These are phyloP conservation scores for Didymellaceae sp. DNA, from an alignment of 2,329 filamentous ascomycete genomes.

Conservation along the genomic window DNA sequence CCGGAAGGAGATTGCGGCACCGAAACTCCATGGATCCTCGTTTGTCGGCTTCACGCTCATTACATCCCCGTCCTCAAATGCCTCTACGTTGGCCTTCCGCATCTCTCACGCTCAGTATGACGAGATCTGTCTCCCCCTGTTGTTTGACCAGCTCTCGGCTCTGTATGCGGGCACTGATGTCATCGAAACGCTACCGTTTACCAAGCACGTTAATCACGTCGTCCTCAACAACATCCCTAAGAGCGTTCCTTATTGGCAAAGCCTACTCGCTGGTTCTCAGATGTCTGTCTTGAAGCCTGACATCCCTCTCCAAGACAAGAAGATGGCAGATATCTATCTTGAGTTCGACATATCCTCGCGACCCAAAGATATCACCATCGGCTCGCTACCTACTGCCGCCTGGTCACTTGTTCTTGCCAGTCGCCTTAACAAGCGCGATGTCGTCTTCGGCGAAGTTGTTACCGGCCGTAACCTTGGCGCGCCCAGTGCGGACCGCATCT, in stretches of 20 bases:
- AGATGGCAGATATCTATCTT: constrained; percentile 38
- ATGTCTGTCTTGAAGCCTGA: constrained; percentile 52
- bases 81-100: constrained; percentile 62
- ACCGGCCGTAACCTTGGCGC: constrained; percentile 68
- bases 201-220: constrained; percentile 54
- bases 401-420: constrained; percentile 70
- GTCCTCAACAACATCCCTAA: constrained; percentile 50
- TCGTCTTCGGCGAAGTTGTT: constrained; percentile 71
- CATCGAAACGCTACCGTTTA: constrained; percentile 50
- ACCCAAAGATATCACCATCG: constrained; percentile 64
- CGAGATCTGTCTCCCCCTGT: constrained; percentile 68
- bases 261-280: constrained; percentile 62
- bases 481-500: constrained; percentile 61
- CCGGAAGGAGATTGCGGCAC: constrained; percentile 61
- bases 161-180: constrained; percentile 54
- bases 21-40: constrained; percentile 63
- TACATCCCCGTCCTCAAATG: constrained; percentile 63
- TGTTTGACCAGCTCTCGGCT: constrained; percentile 66
- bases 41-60: constrained; percentile 55
- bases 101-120: constrained; percentile 75
- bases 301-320: constrained; percentile 38
- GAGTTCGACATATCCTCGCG: constrained; percentile 51
- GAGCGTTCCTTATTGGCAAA: constrained; percentile 66
- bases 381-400: constrained; percentile 70
- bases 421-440: constrained; percentile 60